Evolutionary conservation across 352 stramenopile species (phyloP).

Genomic region (Pythium aquatile): DNA sequence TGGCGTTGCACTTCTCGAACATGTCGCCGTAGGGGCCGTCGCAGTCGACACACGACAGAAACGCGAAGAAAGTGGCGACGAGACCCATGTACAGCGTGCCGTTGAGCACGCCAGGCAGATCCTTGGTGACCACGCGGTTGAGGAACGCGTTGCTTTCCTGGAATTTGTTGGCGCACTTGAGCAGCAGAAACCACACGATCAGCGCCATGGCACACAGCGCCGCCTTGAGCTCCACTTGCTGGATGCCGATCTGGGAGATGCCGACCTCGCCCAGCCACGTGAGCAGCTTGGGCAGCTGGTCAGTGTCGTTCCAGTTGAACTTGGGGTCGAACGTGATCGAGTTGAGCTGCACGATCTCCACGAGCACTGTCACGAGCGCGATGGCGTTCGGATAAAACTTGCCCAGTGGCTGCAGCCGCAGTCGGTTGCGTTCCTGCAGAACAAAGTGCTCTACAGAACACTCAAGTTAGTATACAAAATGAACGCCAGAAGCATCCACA

Average conservation of each 20-base stretch:
- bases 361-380: slow-evolving; percentile 36
- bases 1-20: slow-evolving; percentile 17
- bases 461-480: background rate
- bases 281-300: slow-evolving; percentile 45
- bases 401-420: slow-evolving; percentile 42
- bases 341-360: slow-evolving; percentile 64
- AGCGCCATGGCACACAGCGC: slow-evolving; percentile 31
- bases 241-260: slow-evolving; percentile 40
- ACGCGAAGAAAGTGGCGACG: slow-evolving; percentile 62
- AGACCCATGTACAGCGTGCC: slow-evolving; percentile 60
- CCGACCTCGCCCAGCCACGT: slow-evolving; percentile 39
- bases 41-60: slow-evolving; percentile 48
- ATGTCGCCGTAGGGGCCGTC: slow-evolving; percentile 10
- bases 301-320: slow-evolving; percentile 48
- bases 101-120: slow-evolving; percentile 46
- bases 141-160: slow-evolving; percentile 50
- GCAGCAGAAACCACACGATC: slow-evolving; percentile 42
- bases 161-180: slow-evolving; percentile 76
- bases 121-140: slow-evolving; percentile 55
- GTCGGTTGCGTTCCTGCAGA: slow-evolving; percentile 44
- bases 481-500: background rate
- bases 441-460: slow-evolving; percentile 45
- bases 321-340: slow-evolving; percentile 53
- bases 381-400: slow-evolving; percentile 56
- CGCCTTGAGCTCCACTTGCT: slow-evolving; percentile 39